Base-by-base conservation (phyloP, 345 rosid genomes). In the Sonneratia alba region DNA sequence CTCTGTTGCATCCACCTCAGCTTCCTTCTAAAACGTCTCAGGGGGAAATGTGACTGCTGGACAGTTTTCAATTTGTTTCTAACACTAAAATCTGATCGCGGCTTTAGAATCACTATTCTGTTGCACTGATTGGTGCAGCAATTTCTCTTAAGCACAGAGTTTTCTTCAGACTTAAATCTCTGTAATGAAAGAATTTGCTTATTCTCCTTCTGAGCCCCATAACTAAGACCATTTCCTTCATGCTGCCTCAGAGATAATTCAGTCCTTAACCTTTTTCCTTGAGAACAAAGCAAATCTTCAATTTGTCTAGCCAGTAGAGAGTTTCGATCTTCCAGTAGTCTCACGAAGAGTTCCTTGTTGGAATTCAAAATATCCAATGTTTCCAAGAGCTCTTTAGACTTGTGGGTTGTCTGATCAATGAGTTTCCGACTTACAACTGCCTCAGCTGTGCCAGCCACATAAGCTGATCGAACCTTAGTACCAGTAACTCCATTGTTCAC, bases 241-340 rank as follows among this genome's bases (percentile, higher is more conserved):
- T 73, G 37, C 37, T 24, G 18, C 16, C 37, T 61, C 66, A 32
- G 15, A 27, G 11, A 61, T 22, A 72, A 75, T 40, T 69, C 65
- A 2, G 61, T 16, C 68, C 34, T 77, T 67, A 62, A 74, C 48
- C 77, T 62, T 37, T 70, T 82, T 1, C 55, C 82, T 70, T 76
- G 83, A 57, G 81, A 81, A 71, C 84, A 83, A 42, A 76, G 78
- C 70, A 87, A 74, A 53, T 84, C 94, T 79, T 83, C 73, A 3
- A 88, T 81, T 59, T 83, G 90, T 47, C 84, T 86, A 21, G 55
- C 88, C n/a, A 89, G 70, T 62, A 90, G 74, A 57, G 91, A 92
- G 77, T 86, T 79, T 36, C 93, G 98, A 77, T 92, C 93, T 64
- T 88, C 93, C 45, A 89, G 83, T 72, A 87, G 86, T 71, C 85